phyloP scores from a whole-genome alignment of 2,329 filamentous ascomycete genomes.

The Pseudopithomyces chartarum region DNA sequence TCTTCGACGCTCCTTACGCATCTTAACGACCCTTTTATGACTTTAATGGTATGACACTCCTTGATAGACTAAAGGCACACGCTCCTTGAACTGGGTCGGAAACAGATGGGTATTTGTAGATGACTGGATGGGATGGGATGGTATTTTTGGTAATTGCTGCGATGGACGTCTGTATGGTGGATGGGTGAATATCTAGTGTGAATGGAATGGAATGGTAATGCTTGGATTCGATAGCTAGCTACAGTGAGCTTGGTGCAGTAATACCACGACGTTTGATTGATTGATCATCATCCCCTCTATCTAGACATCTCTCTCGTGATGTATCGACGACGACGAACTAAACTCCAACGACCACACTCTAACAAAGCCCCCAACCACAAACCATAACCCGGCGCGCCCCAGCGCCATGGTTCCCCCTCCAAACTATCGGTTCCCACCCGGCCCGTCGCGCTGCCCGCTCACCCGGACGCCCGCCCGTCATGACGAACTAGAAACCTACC shows the following conservation, averaged over 20 bases:
- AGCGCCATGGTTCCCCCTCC: too few relatives aligned
- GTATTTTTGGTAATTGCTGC: neutral
- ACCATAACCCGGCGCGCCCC: too few relatives aligned
- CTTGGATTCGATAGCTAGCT: neutral
- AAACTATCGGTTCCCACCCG: too few relatives aligned
- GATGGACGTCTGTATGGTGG: neutral
- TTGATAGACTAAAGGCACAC: slow-evolving; percentile 7
- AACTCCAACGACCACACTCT: too few relatives aligned
- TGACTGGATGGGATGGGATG: neutral
- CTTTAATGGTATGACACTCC: slow-evolving; percentile 5
- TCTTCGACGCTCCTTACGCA: slow-evolving; percentile 3
- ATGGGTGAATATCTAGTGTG: neutral
- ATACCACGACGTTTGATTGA: neutral
- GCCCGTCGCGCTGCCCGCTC: too few relatives aligned
- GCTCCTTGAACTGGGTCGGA: slow-evolving; percentile 1
- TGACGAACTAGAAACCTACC: too few relatives aligned
- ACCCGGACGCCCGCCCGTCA: too few relatives aligned
- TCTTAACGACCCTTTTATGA: slow-evolving; percentile 2
- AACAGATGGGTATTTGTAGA: neutral
- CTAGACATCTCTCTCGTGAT: too few relatives aligned
- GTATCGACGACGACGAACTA: neutral
- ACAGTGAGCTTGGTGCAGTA: neutral
- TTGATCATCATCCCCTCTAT: neutral
- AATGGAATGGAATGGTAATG: neutral
- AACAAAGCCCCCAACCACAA: too few relatives aligned